Percentiles rank a stretch among this genome's conserved stretches.
These are phyloP conservation scores for fission yeast (Schizosaccharomyces pombe) DNA, from an alignment of 805 yeast species.

Conservation along the genomic window DNA sequence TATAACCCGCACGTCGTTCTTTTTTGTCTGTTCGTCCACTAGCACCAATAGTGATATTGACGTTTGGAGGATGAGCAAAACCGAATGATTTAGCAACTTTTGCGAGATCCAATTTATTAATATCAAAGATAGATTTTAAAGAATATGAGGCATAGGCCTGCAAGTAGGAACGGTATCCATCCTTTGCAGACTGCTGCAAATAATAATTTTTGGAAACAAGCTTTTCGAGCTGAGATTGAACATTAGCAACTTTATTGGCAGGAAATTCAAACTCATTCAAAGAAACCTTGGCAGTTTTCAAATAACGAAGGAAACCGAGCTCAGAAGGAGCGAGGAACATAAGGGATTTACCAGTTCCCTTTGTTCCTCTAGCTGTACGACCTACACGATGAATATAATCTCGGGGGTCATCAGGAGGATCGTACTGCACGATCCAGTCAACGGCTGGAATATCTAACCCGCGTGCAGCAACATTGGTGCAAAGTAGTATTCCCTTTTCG, in stretches of 20 bases:
- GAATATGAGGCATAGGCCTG: conserved; percentile 97
- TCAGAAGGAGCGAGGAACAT: conserved; percentile 91
- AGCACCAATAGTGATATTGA: conserved; percentile 84
- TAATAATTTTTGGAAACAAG: conserved; percentile 77
- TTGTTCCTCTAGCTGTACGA: conserved; percentile 84
- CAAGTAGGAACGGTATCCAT: conserved; percentile 85
- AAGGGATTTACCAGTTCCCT: conserved; percentile 76
- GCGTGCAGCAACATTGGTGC: conserved; percentile 98
- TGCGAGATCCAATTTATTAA: conserved; percentile 77
- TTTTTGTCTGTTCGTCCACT: conserved; percentile 41
- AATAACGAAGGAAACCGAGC: conserved; percentile 77
- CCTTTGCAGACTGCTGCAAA: conserved; percentile 80
- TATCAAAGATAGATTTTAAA: conserved; percentile 84
- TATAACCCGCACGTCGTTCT: conserved; percentile 9
- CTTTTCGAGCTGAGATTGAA: conserved; percentile 80
- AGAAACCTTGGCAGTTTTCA: conserved; percentile 93
- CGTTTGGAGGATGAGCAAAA: conserved; percentile 77
- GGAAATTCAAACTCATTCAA: conserved; percentile 95
- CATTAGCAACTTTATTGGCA: conserved; percentile 76
- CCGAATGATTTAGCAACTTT: conserved; percentile 94
- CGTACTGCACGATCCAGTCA: conserved; percentile 97
- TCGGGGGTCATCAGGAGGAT: conserved; percentile 99
- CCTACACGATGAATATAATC: conserved; percentile 98
- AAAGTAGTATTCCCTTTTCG: conserved; percentile 70
- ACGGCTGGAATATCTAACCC: conserved; percentile 96